Evolutionary conservation across 495 filamentous ascomycete species (phyloP), one percentile per base, ranked within the genome.

Genomic region (Neurospora sp.): DNA sequence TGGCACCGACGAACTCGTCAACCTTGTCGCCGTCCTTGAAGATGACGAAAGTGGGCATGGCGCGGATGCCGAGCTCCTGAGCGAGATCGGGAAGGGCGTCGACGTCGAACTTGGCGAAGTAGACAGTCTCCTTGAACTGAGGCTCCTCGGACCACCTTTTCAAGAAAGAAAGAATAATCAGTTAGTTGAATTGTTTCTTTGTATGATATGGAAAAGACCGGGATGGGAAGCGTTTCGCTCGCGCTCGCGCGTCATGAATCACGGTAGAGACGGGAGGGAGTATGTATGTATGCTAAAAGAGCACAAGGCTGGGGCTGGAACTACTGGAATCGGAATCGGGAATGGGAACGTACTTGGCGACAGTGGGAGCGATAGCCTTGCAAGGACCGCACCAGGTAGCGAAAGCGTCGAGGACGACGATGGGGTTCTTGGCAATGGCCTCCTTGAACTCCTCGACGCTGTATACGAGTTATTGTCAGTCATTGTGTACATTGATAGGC

Each of bases 321-420:
- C 54, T 35, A 66, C 7, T 18, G 54, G 12, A 7, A 7, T 31
- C 49, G 49, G 27, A 66, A 9, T 31, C n/a, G n/a, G 31, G 31
- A 49, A 11, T 2, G 12, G 46, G 54, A 66, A 73, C 76, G 49
- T 74, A 81, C 88, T 90, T 86, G 74, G 89, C 88, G 72, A 97
- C 80, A 37, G 86, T 78, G 44, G 95, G 95, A 23, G 94, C 88
- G 77, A 98, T 93, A 76, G 88, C 86, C 86, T 94, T 97, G 91
- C 95, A 98, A 72, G 95, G 95, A 73, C 94, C 95, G 87, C 95
- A 98, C 95, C 95, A 98, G 42, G 84, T 88, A 62, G 95, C 95
- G 81, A 91, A 93, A 85, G 89, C 94, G 87, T 98, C 95, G 82
- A 97, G 80, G 76, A 98, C 84, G 76, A 97, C 87, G 76, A 92